Conservation (phyloP, 2,329 filamentous ascomycete species). For the Colletotrichum agaves region DNA sequence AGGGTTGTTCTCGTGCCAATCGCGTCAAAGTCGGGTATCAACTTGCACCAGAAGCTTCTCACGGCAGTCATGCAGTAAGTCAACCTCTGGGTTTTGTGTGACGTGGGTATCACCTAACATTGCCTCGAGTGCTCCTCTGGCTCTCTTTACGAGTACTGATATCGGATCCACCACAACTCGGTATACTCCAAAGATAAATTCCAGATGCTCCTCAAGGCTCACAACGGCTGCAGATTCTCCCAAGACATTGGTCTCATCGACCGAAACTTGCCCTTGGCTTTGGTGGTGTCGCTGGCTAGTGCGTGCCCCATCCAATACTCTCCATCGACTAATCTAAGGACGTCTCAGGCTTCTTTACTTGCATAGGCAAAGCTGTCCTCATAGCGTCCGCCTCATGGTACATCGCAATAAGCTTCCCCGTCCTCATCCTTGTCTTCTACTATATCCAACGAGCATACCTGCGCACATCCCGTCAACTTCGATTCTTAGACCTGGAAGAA, state of each 20-base stretch:
- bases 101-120: neutral
- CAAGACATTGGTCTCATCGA: constrained; percentile 44
- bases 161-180: constrained; percentile 41
- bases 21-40: constrained; percentile 31
- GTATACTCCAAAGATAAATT: constrained; percentile 29
- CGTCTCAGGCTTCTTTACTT: constrained; percentile 37
- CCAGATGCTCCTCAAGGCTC: constrained; percentile 1
- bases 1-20: constrained; percentile 34
- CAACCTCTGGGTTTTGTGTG: too few relatives aligned
- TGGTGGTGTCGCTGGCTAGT: constrained; percentile 39
- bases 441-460: constrained; percentile 53
- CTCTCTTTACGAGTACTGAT: constrained; percentile 38
- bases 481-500: constrained; percentile 54
- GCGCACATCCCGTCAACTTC: constrained; percentile 55
- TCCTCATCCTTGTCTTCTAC: constrained; percentile 43
- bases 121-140: constrained; percentile 29
- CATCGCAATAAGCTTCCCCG: constrained; percentile 49
- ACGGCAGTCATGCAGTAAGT: constrained; percentile 32
- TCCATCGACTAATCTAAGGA: neutral
- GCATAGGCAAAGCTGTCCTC: constrained; percentile 52
- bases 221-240: constrained; percentile 32
- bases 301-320: neutral
- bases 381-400: constrained; percentile 53
- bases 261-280: constrained; percentile 40
- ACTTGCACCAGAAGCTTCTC: constrained; percentile 31